Evolutionary conservation across 2,329 filamentous ascomycete species (phyloP), one percentile per base, ranked within the genome.

Genomic region (Aureobasidium musti): DNA sequence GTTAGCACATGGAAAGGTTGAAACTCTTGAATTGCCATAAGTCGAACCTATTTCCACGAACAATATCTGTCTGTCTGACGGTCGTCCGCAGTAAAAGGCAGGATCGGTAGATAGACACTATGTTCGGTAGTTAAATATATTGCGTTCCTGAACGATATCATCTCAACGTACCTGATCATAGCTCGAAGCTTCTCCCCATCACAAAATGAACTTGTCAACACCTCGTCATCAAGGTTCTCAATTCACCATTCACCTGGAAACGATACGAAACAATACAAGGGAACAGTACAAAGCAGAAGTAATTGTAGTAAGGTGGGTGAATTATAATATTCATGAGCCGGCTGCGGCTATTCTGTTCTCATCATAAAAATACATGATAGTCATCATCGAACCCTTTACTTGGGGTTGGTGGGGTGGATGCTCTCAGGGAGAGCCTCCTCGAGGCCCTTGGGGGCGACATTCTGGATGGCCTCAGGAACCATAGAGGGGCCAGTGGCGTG

Each of bases 401-500:
- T 63, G 23, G 45, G 45, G 28, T 35, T 35, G 7, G 60, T 53
- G 1, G 60, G 47, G 14, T 63, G 45, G 14, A 63, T 52, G 4
- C 11, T 41, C 35, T 63, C 47, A 2, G 60, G 60, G 8, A 63
- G 35, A 53, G 33, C 47, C 47, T 68, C 54, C 21, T 65, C 47
- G 17, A 68, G 41, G 1, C 23, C 28, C 52, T 66, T 60, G 11
- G 64, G 64, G 3, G 50, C 52, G 2, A 47, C 21, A 10, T 60
- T 47, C 30, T 66, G 63, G 13, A 66, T 39, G 39, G 33, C 41
- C 37, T 66, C 23, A 2, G 63, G 63, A 8, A 66, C 64, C 64
- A 45, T 66, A 21, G 52, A 59, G 8, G 53, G 41, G 2, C 64
- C 64, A 30, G 64, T 66, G 26, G 53, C 64, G 45, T 66, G 64